phyloP scores from a whole-genome alignment of 208 protist genomes.

The Acanthamoeba divionensis region DNA sequence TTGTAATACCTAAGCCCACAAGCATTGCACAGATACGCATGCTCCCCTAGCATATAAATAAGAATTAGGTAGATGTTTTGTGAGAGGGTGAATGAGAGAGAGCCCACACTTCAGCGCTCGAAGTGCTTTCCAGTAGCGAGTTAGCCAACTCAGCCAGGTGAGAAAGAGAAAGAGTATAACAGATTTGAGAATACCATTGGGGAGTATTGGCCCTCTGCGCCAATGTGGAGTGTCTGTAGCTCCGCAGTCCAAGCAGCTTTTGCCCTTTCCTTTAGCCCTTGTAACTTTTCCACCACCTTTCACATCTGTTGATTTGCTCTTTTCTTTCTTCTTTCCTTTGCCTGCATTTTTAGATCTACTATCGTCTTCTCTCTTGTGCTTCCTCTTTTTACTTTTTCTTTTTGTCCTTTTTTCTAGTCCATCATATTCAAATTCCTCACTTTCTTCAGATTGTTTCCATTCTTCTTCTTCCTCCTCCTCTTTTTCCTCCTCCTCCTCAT shows the following conservation, averaged over 20 bases:
- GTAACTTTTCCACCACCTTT: neutral
- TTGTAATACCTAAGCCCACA: neutral
- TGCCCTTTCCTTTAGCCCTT: neutral
- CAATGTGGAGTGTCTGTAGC: conserved; percentile 2
- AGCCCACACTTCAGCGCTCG: too few species aligned
- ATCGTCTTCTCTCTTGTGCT: neutral
- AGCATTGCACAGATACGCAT: neutral
- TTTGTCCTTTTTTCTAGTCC: neutral
- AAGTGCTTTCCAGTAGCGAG: too few species aligned
- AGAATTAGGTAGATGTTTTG: too few species aligned
- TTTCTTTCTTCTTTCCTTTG: neutral
- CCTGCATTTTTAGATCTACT: neutral
- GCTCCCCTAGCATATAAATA: neutral
- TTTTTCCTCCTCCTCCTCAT: neutral
- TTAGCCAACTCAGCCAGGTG: too few species aligned
- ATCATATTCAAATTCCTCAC: neutral
- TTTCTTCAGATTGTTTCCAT: too few species aligned
- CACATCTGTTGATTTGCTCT: neutral
- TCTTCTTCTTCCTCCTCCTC: neutral
- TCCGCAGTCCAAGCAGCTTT: neutral
- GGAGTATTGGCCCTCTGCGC: neutral
- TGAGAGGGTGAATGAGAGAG: too few species aligned
- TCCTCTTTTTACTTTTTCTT: neutral
- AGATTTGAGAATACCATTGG: too few species aligned
- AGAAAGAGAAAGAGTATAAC: too few species aligned